Conservation (phyloP, 257 asterid species). For the Primulina eburnea region DNA sequence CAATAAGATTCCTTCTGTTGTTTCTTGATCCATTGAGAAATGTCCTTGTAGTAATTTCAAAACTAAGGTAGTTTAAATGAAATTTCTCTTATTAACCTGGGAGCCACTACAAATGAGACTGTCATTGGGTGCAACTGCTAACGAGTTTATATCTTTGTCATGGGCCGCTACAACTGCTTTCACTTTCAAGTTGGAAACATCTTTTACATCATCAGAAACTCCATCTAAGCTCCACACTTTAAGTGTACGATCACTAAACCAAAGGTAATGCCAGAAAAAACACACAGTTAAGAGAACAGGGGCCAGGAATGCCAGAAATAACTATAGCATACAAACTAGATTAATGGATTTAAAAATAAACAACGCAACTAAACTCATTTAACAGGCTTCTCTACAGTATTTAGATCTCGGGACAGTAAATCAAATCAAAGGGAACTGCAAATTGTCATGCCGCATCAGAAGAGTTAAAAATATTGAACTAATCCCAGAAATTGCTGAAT, state of each 20-base stretch:
- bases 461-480: background rate
- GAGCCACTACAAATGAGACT: slow-evolving; percentile 98
- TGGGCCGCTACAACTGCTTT: slow-evolving; percentile 93
- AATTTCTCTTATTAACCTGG: slow-evolving; percentile 51
- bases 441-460: background rate
- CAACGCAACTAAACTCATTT: background rate
- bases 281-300: background rate
- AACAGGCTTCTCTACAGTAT: background rate
- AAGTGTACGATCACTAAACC: slow-evolving; percentile 73
- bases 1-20: background rate
- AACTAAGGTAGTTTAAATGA: slow-evolving; percentile 1
- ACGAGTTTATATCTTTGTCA: slow-evolving; percentile 89
- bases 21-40: slow-evolving; percentile 9
- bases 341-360: background rate
- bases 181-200: slow-evolving; percentile 57
- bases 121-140: slow-evolving; percentile 91
- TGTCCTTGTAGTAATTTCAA: background rate
- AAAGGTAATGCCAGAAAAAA: slow-evolving; percentile 20
- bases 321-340: background rate
- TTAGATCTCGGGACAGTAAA: background rate
- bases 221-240: slow-evolving; percentile 90
- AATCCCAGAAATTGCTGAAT: background rate
- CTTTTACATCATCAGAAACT: slow-evolving; percentile 45
- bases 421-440: background rate
- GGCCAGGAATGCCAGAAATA: background rate